phyloP scores from a whole-genome alignment of 805 yeast genomes.

The Jamesozyma spencerorum region DNA sequence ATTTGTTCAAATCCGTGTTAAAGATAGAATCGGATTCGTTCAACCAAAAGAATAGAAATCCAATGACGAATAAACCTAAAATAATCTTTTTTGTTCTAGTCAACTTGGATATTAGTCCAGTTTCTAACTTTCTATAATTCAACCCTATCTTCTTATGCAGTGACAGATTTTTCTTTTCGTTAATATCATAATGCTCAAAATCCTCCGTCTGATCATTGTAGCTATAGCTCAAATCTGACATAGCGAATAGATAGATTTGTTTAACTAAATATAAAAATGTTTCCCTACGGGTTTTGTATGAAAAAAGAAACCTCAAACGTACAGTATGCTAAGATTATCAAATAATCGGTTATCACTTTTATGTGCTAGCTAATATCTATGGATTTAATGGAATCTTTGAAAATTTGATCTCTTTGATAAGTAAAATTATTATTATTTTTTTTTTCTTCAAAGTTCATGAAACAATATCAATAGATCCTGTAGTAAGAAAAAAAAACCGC shows the following conservation, averaged over 20 bases:
- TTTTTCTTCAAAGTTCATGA: too few relatives aligned
- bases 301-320: too few relatives aligned
- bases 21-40: slow-evolving; percentile 6
- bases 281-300: too few relatives aligned
- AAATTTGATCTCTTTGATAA: too few relatives aligned
- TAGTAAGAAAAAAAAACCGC: too few relatives aligned
- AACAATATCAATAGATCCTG: too few relatives aligned
- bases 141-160: background rate
- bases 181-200: background rate
- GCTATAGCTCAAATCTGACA: background rate
- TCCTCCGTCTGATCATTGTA: background rate
- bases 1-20: background rate
- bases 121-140: background rate
- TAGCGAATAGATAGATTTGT: background rate
- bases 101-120: background rate
- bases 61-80: slow-evolving; percentile 7
- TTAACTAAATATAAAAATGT: too few relatives aligned
- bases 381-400: too few relatives aligned
- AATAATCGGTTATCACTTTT: too few relatives aligned
- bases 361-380: too few relatives aligned
- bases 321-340: too few relatives aligned
- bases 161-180: background rate
- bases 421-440: too few relatives aligned
- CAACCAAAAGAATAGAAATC: slow-evolving; percentile 16
- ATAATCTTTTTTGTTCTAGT: slow-evolving; percentile 9